These are phyloP conservation scores for Lentinula sp. DNA, from an alignment of 768 basidiomycete species.

Conservation along the genomic window DNA sequence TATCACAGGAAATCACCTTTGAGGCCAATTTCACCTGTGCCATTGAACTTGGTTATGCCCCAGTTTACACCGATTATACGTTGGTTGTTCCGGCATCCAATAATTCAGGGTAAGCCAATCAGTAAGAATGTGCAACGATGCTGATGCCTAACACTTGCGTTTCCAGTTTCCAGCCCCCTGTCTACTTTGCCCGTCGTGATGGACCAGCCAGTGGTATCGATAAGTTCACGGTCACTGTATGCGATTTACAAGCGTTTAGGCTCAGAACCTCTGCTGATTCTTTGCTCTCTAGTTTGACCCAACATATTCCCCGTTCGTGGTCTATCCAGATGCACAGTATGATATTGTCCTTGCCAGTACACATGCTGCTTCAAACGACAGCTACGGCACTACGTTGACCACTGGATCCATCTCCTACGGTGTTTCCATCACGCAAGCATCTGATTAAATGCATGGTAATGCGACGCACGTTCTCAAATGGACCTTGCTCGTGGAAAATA, in stretches of 20 bases:
- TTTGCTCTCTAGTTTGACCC: neutral
- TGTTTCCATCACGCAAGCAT: neutral
- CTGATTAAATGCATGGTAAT: neutral
- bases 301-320: neutral
- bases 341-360: neutral
- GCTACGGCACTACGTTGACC: neutral
- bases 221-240: neutral
- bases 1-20: neutral
- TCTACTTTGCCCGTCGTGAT: conserved; percentile 2
- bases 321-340: neutral
- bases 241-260: neutral
- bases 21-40: neutral
- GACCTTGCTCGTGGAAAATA: too few species aligned
- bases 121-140: neutral
- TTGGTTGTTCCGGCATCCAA: neutral
- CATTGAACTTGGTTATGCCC: neutral
- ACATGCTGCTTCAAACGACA: neutral
- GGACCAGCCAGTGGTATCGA: neutral
- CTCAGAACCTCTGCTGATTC: neutral
- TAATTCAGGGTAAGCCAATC: neutral
- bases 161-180: neutral
- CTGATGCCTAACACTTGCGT: neutral
- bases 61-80: neutral
- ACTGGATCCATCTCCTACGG: neutral
- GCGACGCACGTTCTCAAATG: too few species aligned